Conservation (phyloP, 768 basidiomycete species). For the Leucosporidium scottii region DNA sequence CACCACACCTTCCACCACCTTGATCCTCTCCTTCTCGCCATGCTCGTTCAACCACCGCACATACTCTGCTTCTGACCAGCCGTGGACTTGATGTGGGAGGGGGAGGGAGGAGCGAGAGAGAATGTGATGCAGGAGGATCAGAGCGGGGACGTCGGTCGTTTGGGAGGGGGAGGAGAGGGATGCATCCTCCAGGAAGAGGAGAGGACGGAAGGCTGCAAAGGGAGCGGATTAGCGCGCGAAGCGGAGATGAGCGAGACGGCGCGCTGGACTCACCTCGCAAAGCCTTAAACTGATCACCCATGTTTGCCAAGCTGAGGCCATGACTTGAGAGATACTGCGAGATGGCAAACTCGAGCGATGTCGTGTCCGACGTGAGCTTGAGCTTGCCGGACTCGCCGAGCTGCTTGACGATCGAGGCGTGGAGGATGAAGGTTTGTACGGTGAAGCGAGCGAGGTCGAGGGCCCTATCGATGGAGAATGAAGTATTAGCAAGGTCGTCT, state of each 20-base stretch:
- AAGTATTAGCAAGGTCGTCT: constrained; percentile 30
- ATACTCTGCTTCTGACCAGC: constrained; percentile 94
- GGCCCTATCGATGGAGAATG: constrained; percentile 46
- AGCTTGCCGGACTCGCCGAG: constrained; percentile 88
- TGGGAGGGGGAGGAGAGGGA: constrained; percentile 58
- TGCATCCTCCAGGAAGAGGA: constrained; percentile 79
- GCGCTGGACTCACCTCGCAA: constrained; percentile 50
- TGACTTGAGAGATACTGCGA: constrained; percentile 57
- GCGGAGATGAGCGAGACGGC: not conserved
- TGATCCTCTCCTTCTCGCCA: constrained; percentile 66
- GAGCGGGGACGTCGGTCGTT: constrained; percentile 64
- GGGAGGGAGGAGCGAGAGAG: constrained; percentile 70
- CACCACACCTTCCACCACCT: constrained; percentile 70
- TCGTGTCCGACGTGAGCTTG: constrained; percentile 92
- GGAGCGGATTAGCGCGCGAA: not conserved
- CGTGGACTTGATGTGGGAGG: constrained; percentile 79
- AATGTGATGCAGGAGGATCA: constrained; percentile 79
- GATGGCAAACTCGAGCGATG: constrained; percentile 86
- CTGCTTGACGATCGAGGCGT: constrained; percentile 86
- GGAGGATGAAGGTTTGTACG: constrained; percentile 78
- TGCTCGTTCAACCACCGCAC: constrained; percentile 95
- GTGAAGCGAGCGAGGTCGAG: constrained; percentile 65
- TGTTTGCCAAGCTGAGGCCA: constrained; percentile 55
- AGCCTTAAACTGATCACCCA: constrained; percentile 80
- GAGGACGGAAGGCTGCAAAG: constrained; percentile 51